A percentile compares a stretch with the other conserved stretches of the same genome.
These are phyloP conservation scores for Phoma sp. DNA, from an alignment of 2,329 filamentous ascomycete genomes.

Conservation along the genomic window DNA sequence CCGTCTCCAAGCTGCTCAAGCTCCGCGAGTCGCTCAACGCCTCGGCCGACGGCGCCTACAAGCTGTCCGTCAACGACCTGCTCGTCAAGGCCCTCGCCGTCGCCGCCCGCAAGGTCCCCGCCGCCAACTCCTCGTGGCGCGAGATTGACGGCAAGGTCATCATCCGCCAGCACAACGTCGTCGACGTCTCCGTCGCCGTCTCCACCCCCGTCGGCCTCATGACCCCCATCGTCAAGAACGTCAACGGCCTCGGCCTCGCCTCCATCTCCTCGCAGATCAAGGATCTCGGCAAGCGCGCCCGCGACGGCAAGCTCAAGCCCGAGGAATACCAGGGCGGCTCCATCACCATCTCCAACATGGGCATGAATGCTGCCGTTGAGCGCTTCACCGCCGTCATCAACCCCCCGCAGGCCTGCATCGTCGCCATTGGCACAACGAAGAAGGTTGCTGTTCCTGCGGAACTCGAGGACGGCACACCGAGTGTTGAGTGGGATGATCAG, in stretches of 20 bases:
- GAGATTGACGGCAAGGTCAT: conserved; percentile 76
- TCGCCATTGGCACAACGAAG: conserved; percentile 91
- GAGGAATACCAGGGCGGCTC: conserved; percentile 99
- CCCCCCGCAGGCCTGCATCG: conserved; percentile 93
- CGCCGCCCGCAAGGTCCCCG: conserved; percentile 91
- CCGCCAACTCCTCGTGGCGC: conserved; percentile 93
- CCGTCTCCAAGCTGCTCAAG: conserved; percentile 94
- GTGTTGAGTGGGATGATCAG: conserved; percentile 93
- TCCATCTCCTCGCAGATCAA: conserved; percentile 90
- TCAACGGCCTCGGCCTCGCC: conserved; percentile 84
- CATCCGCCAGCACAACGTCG: conserved; percentile 91
- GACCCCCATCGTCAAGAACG: conserved; percentile 94
- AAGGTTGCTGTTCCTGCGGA: conserved; percentile 92
- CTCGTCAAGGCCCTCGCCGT: conserved; percentile 93
- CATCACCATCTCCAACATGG: conserved; percentile 99
- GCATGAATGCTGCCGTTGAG: conserved; percentile 97
- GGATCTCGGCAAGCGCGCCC: conserved; percentile 94
- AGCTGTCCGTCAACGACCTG: conserved; percentile 99
- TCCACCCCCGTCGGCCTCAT: conserved; percentile 93
- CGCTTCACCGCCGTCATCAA: conserved; percentile 99
- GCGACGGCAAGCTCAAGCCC: conserved; percentile 98
- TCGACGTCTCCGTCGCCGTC: conserved; percentile 95
- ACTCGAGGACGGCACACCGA: conserved; percentile 76
- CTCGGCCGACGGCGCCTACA: conserved; percentile 90
- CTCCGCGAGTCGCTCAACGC: conserved; percentile 93